Base-by-base conservation (phyloP, 179 eudicot genomes). In the Vitellaria paradoxa region DNA sequence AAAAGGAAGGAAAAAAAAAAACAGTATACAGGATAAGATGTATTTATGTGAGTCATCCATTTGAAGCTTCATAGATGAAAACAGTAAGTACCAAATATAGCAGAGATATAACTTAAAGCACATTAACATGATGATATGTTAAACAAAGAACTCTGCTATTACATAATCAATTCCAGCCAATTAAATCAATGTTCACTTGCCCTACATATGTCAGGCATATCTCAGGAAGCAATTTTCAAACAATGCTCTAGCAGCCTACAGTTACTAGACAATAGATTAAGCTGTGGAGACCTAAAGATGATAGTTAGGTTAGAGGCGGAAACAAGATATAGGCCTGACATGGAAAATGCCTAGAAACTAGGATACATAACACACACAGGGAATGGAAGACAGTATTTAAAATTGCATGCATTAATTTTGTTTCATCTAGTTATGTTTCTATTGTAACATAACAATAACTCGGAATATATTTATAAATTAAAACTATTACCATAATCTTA, bases 1-100 rank as follows among this genome's bases (percentile, higher is more conserved):
- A 79, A n/a, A 23, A 83, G 77, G 64, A 49, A 30, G 2, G 2
- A 30, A 30, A 30, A 30, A 30, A 30, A 30, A n/a, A n/a, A n/a
- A 50, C 23, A 21, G 9, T 1, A 65, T 76, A 63, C 47, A 50
- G 52, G 46, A 78, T 60, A 21, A 71, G 71, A 72, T 8, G 49
- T 15, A 64, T 6, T 18, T 53, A 8, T 65, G 78, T 30, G 60
- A 17, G 24, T 26, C 42, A 75, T 18, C 11, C 71, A 17, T 75
- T 37, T 7, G n/a, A 49, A 63, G n/a, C 52, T 53, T 37, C 18
- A 55, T 8, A 17, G 46, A 50, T 75, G 24, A 75, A 50, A 75
- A 52, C 40, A 75, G 20, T 8, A 57, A 12, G 12, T 50, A 50
- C 55, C 55, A 50, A 50, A 12, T 50, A 50, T 50, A 30, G 2